These are phyloP conservation scores for Ophiostoma sp. DNA, from an alignment of 2,329 filamentous ascomycete species.

Conservation along the genomic window DNA sequence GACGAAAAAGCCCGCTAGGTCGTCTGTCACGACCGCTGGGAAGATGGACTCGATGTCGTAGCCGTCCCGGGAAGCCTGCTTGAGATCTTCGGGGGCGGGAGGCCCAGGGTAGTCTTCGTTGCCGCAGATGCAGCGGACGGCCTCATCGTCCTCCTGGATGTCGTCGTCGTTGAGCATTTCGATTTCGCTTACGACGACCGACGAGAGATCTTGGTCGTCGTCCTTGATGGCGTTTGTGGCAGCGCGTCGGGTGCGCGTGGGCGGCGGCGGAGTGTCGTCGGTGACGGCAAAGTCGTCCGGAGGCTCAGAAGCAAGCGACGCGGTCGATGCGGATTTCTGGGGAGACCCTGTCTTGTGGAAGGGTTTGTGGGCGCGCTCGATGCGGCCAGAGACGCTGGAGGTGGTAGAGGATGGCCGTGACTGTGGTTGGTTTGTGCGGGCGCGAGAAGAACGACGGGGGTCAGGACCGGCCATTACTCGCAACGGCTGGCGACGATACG, in stretches of 20 bases:
- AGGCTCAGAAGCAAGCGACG: conserved; percentile 64
- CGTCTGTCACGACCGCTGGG: conserved; percentile 65
- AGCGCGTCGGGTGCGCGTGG: conserved; percentile 54
- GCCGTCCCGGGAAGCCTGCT: conserved; percentile 50
- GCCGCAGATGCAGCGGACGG: conserved; percentile 92
- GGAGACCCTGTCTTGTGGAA: conserved; percentile 68
- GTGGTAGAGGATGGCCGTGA: conserved; percentile 73
- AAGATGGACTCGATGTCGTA: conserved; percentile 53
- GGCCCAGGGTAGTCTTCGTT: conserved; percentile 91
- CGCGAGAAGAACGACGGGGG: conserved; percentile 86
- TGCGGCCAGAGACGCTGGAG: conserved; percentile 66
- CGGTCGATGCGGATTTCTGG: conserved; percentile 68
- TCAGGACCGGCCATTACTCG: conserved; percentile 57
- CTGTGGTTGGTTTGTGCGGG: conserved; percentile 70
- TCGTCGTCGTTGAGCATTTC: conserved; percentile 62
- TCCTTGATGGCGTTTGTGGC: conserved; percentile 32
- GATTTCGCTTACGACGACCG: conserved; percentile 38
- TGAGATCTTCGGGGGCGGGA: conserved; percentile 52
- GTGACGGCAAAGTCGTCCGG: conserved; percentile 53
- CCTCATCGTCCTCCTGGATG: conserved; percentile 81
- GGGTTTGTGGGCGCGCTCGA: conserved; percentile 67
- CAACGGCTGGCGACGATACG: conserved; percentile 30
- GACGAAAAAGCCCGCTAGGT: conserved; percentile 90
- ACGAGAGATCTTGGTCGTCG: conserved; percentile 49
- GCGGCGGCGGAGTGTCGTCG: conserved; percentile 66